Evolutionary conservation across 176 grass and related monocot species (phyloP).

Genomic region (Carex kokanica): DNA sequence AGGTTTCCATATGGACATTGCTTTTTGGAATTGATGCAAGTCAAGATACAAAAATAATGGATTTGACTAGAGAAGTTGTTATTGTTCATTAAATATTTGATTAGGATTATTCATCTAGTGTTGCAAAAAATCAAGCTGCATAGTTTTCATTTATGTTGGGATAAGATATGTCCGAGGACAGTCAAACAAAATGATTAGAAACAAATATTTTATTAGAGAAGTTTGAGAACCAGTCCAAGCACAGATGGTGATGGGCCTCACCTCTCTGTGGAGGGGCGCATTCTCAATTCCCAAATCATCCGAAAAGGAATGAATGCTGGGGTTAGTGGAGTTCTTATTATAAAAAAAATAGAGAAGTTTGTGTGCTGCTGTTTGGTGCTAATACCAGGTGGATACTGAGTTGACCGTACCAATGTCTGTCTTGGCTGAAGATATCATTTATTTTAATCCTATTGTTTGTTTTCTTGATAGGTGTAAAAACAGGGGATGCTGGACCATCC

Average conservation of each 20-base stretch:
- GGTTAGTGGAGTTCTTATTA: too few species aligned
- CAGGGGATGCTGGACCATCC: constrained; percentile 21
- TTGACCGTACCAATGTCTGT: background rate
- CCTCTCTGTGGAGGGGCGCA: too few species aligned
- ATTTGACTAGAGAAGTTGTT: background rate
- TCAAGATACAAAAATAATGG: background rate
- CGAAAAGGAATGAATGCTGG: too few species aligned
- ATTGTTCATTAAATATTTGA: background rate
- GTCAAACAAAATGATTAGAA: background rate
- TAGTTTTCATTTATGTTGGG: background rate
- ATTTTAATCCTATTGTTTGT: background rate
- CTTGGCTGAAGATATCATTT: background rate
- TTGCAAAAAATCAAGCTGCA: background rate
- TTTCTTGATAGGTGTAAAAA: constrained; percentile 14
- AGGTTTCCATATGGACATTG: background rate
- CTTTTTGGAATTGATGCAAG: background rate
- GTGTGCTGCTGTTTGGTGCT: background rate
- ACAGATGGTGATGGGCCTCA: too few species aligned
- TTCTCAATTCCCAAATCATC: too few species aligned
- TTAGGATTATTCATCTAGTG: background rate
- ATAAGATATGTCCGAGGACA: background rate
- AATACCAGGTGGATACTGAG: background rate
- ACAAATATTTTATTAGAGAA: background rate
- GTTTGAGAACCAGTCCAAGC: too few species aligned
- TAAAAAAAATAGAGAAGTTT: too few species aligned